Evolutionary conservation across 2,329 filamentous ascomycete genomes (phyloP).

Genomic region (Pezicula radicicola): DNA sequence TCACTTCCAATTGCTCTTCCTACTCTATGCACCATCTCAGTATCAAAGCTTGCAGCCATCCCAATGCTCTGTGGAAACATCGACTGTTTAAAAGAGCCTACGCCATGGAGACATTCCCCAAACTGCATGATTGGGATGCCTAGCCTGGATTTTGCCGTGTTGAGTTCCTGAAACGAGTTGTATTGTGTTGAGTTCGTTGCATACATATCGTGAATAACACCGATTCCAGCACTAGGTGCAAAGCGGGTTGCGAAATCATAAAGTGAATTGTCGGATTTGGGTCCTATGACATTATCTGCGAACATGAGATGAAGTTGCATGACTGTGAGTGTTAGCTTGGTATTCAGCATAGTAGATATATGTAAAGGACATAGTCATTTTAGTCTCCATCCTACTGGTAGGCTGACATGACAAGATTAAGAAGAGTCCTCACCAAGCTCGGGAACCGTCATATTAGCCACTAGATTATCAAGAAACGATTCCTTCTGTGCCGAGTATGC

Average conservation of each 20-base stretch:
- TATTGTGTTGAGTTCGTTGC: slow-evolving; percentile 39
- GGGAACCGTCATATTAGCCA: slow-evolving; percentile 13
- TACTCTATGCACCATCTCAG: slow-evolving; percentile 37
- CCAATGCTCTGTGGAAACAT: slow-evolving; percentile 41
- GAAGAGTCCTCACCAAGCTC: slow-evolving; percentile 8
- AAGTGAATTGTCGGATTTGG: slow-evolving; percentile 33
- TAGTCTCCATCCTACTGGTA: too few species aligned
- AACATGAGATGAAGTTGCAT: slow-evolving; percentile 43
- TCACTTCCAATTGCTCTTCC: slow-evolving; percentile 39
- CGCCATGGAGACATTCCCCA: slow-evolving; percentile 41
- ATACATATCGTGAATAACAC: slow-evolving; percentile 41
- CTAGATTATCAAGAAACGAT: slow-evolving; percentile 11
- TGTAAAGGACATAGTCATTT: neutral
- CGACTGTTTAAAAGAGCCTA: slow-evolving; percentile 41
- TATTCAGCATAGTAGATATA: neutral
- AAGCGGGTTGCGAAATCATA: slow-evolving; percentile 29
- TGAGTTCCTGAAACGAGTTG: slow-evolving; percentile 36
- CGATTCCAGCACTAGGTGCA: slow-evolving; percentile 34
- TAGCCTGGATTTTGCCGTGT: slow-evolving; percentile 32
- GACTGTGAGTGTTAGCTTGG: slow-evolving; percentile 17
- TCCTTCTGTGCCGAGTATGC: slow-evolving; percentile 1
- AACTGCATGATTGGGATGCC: slow-evolving; percentile 39
- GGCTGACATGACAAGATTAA: neutral
- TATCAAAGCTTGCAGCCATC: slow-evolving; percentile 39
- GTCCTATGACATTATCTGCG: slow-evolving; percentile 37